These are phyloP conservation scores for Paramecium pentaurelia DNA, from an alignment of 73 alveolate genomes.

Conservation along the genomic window DNA sequence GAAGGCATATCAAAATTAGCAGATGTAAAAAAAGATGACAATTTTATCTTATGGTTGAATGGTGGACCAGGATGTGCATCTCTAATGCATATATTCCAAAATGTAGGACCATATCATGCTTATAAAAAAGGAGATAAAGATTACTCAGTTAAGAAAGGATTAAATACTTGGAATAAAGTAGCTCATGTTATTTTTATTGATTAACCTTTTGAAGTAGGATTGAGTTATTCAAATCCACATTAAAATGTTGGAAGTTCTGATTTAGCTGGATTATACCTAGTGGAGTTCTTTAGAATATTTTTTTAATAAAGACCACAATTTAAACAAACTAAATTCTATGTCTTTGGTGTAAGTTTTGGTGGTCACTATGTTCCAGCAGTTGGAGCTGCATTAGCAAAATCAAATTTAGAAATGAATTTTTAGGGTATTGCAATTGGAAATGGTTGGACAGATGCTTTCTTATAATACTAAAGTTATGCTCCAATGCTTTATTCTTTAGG, in stretches of 20 bases:
- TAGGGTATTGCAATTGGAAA: background rate
- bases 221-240: background rate
- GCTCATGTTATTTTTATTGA: constrained; percentile 45
- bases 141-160: background rate
- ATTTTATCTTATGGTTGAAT: background rate
- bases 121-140: background rate
- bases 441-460: constrained; percentile 28
- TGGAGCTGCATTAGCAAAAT: constrained; percentile 34
- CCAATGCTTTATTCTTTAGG: background rate
- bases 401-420: background rate
- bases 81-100: background rate
- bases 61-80: constrained; percentile 46
- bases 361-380: constrained; percentile 51
- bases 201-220: constrained; percentile 45
- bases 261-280: constrained; percentile 4
- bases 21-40: background rate
- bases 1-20: background rate
- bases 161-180: constrained; percentile 23
- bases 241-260: background rate
- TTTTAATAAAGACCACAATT: constrained; percentile 23
- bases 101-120: constrained; percentile 1
- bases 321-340: constrained; percentile 12
- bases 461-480: background rate
- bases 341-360: constrained; percentile 41
- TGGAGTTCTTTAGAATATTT: background rate